Conservation (phyloP, 768 basidiomycete genomes). For the Pisolithus microcarpus region DNA sequence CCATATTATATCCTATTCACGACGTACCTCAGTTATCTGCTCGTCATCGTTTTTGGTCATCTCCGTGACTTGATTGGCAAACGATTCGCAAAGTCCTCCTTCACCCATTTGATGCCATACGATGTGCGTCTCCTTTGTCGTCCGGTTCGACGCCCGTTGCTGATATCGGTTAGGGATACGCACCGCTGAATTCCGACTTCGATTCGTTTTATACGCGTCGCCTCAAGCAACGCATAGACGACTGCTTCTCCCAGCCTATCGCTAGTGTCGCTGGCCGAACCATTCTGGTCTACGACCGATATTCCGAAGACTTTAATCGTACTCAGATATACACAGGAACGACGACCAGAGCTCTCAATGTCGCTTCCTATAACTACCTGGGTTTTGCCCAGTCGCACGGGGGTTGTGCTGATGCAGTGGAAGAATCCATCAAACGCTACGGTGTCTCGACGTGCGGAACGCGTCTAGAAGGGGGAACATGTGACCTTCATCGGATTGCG, state of each 20-base stretch:
- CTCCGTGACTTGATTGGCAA: slow-evolving; percentile 94
- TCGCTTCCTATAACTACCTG: slow-evolving; percentile 98
- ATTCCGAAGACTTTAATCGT: slow-evolving; percentile 73
- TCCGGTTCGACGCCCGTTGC: background rate
- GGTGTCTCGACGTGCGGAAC: slow-evolving; percentile 76
- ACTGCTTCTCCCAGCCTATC: slow-evolving; percentile 88
- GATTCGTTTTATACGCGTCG: slow-evolving; percentile 99
- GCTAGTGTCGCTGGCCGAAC: slow-evolving; percentile 96
- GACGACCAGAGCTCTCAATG: slow-evolving; percentile 85
- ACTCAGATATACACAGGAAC: slow-evolving; percentile 72
- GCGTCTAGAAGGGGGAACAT: slow-evolving; percentile 79
- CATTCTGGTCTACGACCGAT: slow-evolving; percentile 77
- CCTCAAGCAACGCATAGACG: slow-evolving; percentile 88
- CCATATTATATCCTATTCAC: slow-evolving; percentile 88
- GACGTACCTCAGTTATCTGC: slow-evolving; percentile 89
- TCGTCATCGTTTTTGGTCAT: slow-evolving; percentile 88
- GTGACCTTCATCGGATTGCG: slow-evolving; percentile 70
- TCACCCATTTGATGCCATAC: slow-evolving; percentile 75
- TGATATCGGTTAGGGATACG: slow-evolving; percentile 65
- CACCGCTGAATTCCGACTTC: slow-evolving; percentile 94
- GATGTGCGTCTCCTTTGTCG: slow-evolving; percentile 47
- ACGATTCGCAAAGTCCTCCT: slow-evolving; percentile 58
- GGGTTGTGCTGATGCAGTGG: slow-evolving; percentile 91
- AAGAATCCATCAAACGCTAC: slow-evolving; percentile 72
- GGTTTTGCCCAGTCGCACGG: slow-evolving; percentile 94